A percentile compares a stretch with the other conserved stretches of the same genome.
phyloP scores from a whole-genome alignment of 108 stramenopile species.

The Stephanodiscus minutulus region DNA sequence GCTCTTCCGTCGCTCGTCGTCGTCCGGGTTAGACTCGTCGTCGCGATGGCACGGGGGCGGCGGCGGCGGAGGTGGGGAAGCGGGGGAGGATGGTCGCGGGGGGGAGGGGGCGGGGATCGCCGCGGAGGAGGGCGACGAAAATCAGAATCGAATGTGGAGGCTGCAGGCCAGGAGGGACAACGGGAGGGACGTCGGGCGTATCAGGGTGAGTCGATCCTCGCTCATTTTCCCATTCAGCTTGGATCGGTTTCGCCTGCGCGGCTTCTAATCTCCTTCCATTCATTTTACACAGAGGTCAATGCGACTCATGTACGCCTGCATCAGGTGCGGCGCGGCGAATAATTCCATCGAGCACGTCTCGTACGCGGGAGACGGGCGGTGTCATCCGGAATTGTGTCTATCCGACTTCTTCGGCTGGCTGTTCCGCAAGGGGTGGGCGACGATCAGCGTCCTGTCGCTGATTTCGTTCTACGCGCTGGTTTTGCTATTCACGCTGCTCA shows the following conservation, averaged over 20 bases:
- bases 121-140: background rate
- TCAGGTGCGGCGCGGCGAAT: conserved; percentile 37
- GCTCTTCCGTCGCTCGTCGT: background rate
- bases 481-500: conserved; percentile 26
- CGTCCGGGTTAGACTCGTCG: background rate
- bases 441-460: conserved; percentile 17
- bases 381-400: conserved; percentile 34
- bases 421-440: conserved; percentile 40
- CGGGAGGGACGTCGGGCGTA: background rate
- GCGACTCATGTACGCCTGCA: conserved; percentile 14
- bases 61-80: background rate
- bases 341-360: conserved; percentile 18
- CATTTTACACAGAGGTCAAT: conserved; percentile 13
- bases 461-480: conserved; percentile 31
- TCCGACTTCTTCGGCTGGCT: conserved; percentile 46
- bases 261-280: background rate
- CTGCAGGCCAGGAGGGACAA: background rate
- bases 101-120: background rate
- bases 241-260: background rate
- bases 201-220: background rate
- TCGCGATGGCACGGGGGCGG: background rate
- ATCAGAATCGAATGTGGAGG: background rate
- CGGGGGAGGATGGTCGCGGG: background rate
- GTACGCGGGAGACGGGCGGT: background rate
- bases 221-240: background rate